Evolutionary conservation across 2,329 filamentous ascomycete species (phyloP), one percentile per base, ranked within the genome.

Genomic region (Arthrobotrys megalospora): DNA sequence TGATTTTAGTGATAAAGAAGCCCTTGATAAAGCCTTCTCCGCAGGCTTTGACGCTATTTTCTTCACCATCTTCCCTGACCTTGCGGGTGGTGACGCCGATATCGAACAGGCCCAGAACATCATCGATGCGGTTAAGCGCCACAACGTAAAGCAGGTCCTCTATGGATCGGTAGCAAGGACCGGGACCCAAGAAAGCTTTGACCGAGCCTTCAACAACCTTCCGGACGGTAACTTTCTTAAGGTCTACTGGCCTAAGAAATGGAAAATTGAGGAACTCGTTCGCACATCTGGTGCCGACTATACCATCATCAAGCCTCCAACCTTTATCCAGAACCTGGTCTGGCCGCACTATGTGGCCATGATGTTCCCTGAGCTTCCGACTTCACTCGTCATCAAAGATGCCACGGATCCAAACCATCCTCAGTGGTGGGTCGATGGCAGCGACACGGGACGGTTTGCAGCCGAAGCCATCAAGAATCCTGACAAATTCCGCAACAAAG

Each of bases 61-160:
- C 34, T 77, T 77, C 16, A 77, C 66, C 11, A 77, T 77, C 32
- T 71, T 66, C 19, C 66, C 73, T 21, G 73, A 77, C 43, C 60
- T 70, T 3, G 50, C 66, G 0, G 73, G 73, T 21, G 65, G 66
- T 1, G 53, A 66, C 16, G 32, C 14, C 7, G 73, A 77, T 16
- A 43, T 77, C 32, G 66, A 71, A 16, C 73, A 77, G 36, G 60
- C 73, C 7, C 34, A 77, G 19, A 77, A 77, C 34, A 45, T 77
- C 14, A 32, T 77, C 43, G 60, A 70, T 14, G 73, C 73, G 2
- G 73, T 43, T 14, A 65, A 66, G 38, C 38, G 60, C 10, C 50
- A 77, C 28, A 24, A 34, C 5, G 60, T 77, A n/a, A 77, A 71
- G 28, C 73, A 77, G 36, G 24, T 77, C 14, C 32, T 77, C 1